phyloP scores from a whole-genome alignment of 2,329 filamentous ascomycete species.

The Colletotrichum sp. region DNA sequence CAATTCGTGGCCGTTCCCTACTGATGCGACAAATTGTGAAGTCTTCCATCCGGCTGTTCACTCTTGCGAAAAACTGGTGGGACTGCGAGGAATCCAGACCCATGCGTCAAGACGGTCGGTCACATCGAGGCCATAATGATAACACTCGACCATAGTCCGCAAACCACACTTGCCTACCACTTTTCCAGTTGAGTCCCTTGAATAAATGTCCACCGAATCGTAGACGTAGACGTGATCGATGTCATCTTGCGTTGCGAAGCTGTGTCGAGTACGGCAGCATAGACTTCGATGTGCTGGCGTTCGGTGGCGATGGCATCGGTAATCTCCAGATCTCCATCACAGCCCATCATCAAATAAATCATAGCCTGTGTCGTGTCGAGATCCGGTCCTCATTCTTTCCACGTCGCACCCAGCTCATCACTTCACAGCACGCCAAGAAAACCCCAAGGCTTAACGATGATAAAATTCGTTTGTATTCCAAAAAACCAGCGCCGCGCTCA shows the following conservation, averaged over 20 bases:
- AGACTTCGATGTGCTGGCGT: no score
- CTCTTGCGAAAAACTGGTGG: no score
- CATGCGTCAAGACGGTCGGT: fast-evolving
- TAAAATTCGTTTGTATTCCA: neutral
- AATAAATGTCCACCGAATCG: no score
- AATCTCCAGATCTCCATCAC: neutral
- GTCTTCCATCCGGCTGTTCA: no score
- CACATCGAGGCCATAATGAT: neutral
- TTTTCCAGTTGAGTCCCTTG: no score
- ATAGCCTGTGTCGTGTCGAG: neutral
- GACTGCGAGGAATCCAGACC: neutral
- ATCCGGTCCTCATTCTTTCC: no score
- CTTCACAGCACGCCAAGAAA: neutral
- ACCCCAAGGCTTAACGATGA: neutral
- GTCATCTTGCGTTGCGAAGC: neutral
- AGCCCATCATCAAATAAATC: fast-evolving
- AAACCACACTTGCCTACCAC: no score
- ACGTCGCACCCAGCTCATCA: neutral
- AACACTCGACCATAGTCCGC: neutral
- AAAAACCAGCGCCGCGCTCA: conserved; percentile 11
- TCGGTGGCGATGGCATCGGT: neutral
- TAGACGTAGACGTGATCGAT: no score
- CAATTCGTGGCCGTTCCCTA: fast-evolving
- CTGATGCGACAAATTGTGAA: no score
- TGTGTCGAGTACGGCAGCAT: fast-evolving